phyloP scores from a whole-genome alignment of 208 protist species.

The Leishmania major region DNA sequence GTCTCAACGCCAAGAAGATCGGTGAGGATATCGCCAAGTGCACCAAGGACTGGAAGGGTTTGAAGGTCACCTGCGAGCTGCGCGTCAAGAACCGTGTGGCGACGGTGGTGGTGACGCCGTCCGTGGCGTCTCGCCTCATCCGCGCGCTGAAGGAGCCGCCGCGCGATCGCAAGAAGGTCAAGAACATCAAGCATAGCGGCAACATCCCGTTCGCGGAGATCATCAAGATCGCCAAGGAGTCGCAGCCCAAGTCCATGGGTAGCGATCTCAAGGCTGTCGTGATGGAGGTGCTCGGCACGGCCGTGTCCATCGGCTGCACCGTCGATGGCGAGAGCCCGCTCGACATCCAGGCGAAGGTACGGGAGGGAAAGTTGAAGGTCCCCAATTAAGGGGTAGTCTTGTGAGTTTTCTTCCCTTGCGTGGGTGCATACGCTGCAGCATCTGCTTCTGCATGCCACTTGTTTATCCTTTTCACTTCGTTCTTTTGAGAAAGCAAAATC shows the following conservation, averaged over 20 bases:
- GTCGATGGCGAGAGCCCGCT: constrained; percentile 95
- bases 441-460: constrained; percentile 1
- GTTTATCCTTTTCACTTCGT: constrained; percentile 20
- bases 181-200: constrained; percentile 99
- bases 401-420: neutral
- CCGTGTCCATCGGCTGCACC: constrained; percentile 98
- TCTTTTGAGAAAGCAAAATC: constrained; percentile 17
- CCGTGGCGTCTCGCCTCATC: constrained; percentile 97
- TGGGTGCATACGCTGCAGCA: neutral
- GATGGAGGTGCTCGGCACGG: constrained; percentile 99
- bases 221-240: constrained; percentile 96
- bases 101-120: constrained; percentile 96
- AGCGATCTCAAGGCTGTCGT: constrained; percentile 95
- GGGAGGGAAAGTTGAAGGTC: constrained; percentile 93
- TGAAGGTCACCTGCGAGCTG: constrained; percentile 98
- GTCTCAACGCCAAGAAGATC: constrained; percentile 99
- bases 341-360: constrained; percentile 94
- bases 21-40: constrained; percentile 99
- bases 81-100: constrained; percentile 99
- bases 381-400: constrained; percentile 45
- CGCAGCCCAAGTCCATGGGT: constrained; percentile 95
- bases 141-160: constrained; percentile 99
- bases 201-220: constrained; percentile 98
- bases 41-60: constrained; percentile 99
- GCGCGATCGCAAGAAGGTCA: constrained; percentile 99